phyloP scores from a whole-genome alignment of 345 rosid species.

The Fremontodendron californicum region DNA sequence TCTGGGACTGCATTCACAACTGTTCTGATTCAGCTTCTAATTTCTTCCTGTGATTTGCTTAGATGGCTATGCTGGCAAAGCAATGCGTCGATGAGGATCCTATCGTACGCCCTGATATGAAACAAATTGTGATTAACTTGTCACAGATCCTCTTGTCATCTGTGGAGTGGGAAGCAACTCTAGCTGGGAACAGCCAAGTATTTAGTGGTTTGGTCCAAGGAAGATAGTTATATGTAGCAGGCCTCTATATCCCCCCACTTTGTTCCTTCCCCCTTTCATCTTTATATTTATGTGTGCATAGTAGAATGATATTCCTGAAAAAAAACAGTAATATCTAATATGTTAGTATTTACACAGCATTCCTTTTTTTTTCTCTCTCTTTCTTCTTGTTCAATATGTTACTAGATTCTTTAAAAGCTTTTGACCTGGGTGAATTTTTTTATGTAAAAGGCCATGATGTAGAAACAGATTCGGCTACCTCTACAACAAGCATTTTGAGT shows the following conservation, averaged over 20 bases:
- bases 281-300: conserved; percentile 6
- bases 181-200: conserved; percentile 94
- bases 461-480: background rate
- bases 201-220: conserved; percentile 98
- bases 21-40: background rate
- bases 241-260: background rate
- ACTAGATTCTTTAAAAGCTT: background rate
- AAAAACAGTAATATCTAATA: background rate
- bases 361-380: background rate
- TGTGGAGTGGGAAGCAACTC: conserved; percentile 98
- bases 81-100: conserved; percentile 95
- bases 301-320: background rate
- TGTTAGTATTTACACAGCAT: background rate
- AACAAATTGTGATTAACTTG: conserved; percentile 79
- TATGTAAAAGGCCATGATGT: background rate
- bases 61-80: conserved; percentile 89
- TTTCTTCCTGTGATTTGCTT: conserved; percentile 1
- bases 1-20: no score
- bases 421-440: background rate
- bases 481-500: background rate
- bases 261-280: background rate
- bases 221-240: conserved; percentile 41
- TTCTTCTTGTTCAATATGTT: background rate
- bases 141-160: conserved; percentile 90
- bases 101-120: conserved; percentile 90